Evolutionary conservation across 1,284 basidiomycete genomes (phyloP).

Genomic region (Chondrostereum purpureum): DNA sequence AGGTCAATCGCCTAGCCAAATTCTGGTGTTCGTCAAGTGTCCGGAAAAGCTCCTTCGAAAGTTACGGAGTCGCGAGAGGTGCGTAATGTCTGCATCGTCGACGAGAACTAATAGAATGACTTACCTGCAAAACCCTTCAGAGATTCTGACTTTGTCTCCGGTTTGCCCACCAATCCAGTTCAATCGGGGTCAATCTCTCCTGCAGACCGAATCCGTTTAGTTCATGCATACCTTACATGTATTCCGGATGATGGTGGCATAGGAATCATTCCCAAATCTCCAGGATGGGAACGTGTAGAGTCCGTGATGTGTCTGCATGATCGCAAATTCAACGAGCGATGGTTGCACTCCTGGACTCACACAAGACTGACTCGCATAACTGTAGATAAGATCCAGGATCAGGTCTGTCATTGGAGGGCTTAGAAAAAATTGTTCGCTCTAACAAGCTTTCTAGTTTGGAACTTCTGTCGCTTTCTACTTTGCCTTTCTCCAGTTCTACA

Average conservation of each 20-base stretch:
- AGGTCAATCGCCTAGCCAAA: conserved; percentile 68
- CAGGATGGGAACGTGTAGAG: conserved; percentile 75
- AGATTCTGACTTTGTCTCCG: conserved; percentile 57
- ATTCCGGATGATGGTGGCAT: conserved; percentile 68
- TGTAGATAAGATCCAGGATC: conserved; percentile 54
- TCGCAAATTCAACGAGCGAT: conserved; percentile 69
- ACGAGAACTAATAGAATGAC: neutral
- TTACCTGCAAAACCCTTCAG: conserved; percentile 27
- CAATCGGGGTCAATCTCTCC: conserved; percentile 43
- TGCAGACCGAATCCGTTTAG: conserved; percentile 74
- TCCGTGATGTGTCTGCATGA: conserved; percentile 82
- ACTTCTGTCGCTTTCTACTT: conserved; percentile 1
- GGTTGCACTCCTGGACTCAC: conserved; percentile 63
- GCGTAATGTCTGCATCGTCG: conserved; percentile 22
- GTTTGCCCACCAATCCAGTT: conserved; percentile 47
- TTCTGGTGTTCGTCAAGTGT: conserved; percentile 78
- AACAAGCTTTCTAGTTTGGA: too few species aligned
- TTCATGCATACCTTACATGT: conserved; percentile 72
- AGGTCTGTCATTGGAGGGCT: too few species aligned
- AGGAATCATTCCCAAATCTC: conserved; percentile 65
- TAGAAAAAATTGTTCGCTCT: too few species aligned
- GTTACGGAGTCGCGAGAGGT: conserved; percentile 75
- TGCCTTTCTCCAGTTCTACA: conserved; percentile 2
- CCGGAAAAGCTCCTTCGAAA: conserved; percentile 54
- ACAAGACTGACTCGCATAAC: conserved; percentile 53